phyloP scores from a whole-genome alignment of 495 filamentous ascomycete species.

The Hyaloscypha hepaticicola region DNA sequence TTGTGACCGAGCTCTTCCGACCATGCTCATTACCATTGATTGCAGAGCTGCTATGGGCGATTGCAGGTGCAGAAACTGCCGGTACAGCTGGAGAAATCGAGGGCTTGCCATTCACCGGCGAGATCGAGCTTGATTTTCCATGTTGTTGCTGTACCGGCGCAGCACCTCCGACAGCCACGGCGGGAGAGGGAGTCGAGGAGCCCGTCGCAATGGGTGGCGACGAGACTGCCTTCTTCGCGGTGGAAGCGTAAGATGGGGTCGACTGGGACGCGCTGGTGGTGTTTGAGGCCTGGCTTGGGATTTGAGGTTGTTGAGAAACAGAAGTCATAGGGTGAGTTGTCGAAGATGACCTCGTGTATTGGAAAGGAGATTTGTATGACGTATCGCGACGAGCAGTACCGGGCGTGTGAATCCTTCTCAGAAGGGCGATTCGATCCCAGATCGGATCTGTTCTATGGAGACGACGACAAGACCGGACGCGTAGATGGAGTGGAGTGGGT shows the following conservation, averaged over 20 bases:
- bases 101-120: constrained; percentile 81
- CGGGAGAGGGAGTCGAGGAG: constrained; percentile 54
- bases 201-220: constrained; percentile 69
- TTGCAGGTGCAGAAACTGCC: constrained; percentile 45
- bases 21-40: constrained; percentile 72
- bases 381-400: constrained; percentile 21
- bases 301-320: constrained; percentile 30
- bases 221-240: constrained; percentile 71
- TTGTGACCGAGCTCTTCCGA: constrained; percentile 83
- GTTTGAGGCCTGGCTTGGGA: constrained; percentile 31
- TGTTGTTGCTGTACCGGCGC: constrained; percentile 65
- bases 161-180: constrained; percentile 69
- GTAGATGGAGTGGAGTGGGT: constrained; percentile 31
- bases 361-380: constrained; percentile 22
- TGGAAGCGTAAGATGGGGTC: constrained; percentile 68
- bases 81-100: constrained; percentile 71
- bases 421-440: constrained; percentile 30
- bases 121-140: constrained; percentile 76
- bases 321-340: constrained; percentile 33
- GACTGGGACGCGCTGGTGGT: constrained; percentile 57
- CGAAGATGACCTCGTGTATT: constrained; percentile 28
- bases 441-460: constrained; percentile 23
- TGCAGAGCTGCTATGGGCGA: constrained; percentile 41
- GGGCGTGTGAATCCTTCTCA: constrained; percentile 22
- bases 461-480: constrained; percentile 7